These are phyloP conservation scores for Cudoniella acicularis DNA, from an alignment of 495 filamentous ascomycete species.

Conservation along the genomic window DNA sequence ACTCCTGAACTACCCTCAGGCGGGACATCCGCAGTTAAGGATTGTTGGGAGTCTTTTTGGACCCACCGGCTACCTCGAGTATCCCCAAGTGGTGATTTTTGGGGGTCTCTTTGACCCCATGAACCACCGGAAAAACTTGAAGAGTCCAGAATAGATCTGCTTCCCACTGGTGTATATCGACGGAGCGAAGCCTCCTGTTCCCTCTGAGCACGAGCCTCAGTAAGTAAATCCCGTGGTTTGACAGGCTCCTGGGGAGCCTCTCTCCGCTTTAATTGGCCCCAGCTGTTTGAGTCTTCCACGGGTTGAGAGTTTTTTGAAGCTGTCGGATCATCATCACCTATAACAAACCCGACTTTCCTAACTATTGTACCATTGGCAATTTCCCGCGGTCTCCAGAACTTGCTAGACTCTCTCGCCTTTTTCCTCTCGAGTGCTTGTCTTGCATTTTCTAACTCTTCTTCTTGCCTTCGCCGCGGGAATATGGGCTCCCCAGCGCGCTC, in stretches of 20 bases:
- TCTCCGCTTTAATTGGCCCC: constrained; percentile 15
- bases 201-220: constrained; percentile 15
- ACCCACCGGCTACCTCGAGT: too few relatives aligned
- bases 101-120: too few relatives aligned
- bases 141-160: neutral
- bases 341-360: neutral
- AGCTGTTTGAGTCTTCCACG: neutral
- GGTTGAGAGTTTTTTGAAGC: neutral
- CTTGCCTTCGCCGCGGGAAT: neutral
- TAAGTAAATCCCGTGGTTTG: constrained; percentile 2
- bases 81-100: too few relatives aligned
- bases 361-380: neutral
- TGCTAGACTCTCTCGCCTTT: neutral
- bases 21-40: too few relatives aligned
- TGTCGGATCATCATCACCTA: neutral
- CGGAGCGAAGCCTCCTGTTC: constrained; percentile 17
- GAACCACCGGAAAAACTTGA: too few relatives aligned
- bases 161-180: constrained; percentile 18
- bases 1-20: too few relatives aligned
- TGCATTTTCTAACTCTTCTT: neutral
- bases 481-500: too few relatives aligned
- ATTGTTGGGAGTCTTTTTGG: too few relatives aligned
- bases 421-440: neutral
- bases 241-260: neutral
- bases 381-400: neutral